These are phyloP conservation scores for Mortierella sp. DNA, from an alignment of 371 early-diverging fungal species.

Conservation along the genomic window DNA sequence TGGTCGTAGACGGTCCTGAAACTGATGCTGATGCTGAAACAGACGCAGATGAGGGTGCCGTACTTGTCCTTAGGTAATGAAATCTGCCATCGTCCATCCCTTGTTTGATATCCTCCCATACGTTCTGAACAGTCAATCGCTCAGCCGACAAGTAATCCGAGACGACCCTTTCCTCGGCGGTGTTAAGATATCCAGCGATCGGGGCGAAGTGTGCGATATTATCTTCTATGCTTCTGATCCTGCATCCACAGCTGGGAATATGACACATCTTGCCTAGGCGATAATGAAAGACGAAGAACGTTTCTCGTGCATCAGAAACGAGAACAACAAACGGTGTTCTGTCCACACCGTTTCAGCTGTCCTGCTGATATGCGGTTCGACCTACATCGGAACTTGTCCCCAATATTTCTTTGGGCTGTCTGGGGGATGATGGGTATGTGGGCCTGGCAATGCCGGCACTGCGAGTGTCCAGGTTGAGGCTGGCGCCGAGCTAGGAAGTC, in stretches of 20 bases:
- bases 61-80: slow-evolving; percentile 17
- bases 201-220: not conserved
- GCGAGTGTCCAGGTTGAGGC: slow-evolving; percentile 38
- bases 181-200: slow-evolving; percentile 17
- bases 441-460: slow-evolving; percentile 15
- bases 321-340: not conserved
- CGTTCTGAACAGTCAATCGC: not conserved
- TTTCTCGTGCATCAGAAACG: too few relatives aligned
- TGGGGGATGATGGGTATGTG: slow-evolving; percentile 27
- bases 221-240: slow-evolving; percentile 19
- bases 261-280: slow-evolving; percentile 43
- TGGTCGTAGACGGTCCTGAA: not conserved
- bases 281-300: too few relatives aligned
- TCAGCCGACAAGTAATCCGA: slow-evolving; percentile 15
- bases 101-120: slow-evolving; percentile 41
- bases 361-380: too few relatives aligned
- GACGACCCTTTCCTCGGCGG: slow-evolving; percentile 12
- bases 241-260: slow-evolving; percentile 34
- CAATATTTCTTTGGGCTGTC: slow-evolving; percentile 1
- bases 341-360: not conserved
- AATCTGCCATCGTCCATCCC: slow-evolving; percentile 32
- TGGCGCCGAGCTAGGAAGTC: slow-evolving; percentile 12
- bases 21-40: not conserved
- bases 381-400: slow-evolving; percentile 39
- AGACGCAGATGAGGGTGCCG: not conserved